Percentiles rank a stretch among this genome's conserved stretches.
Evolutionary conservation across 495 filamentous ascomycete species (phyloP).

Genomic region (Rostrohypoxylon terebratum): DNA sequence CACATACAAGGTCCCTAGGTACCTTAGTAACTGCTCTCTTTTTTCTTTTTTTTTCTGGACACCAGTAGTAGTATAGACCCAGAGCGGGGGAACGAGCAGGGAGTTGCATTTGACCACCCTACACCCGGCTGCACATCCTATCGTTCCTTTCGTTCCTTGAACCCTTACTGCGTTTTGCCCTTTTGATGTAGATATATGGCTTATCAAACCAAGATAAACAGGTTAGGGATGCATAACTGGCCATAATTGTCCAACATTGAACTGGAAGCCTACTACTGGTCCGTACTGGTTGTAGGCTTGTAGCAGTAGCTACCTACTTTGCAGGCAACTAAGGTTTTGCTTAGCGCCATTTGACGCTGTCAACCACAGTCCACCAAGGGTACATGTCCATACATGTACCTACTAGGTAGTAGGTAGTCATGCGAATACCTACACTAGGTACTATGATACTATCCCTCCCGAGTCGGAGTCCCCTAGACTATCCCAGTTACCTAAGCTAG

Average conservation of each 20-base stretch:
- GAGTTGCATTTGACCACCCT: slow-evolving; percentile 5
- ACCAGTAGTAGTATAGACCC: slow-evolving; percentile 2
- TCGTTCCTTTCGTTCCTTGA: slow-evolving; percentile 1
- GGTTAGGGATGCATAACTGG: not conserved
- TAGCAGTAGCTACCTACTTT: not conserved
- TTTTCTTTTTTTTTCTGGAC: not conserved
- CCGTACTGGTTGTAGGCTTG: no score
- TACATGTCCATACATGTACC: no score
- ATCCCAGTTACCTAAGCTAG: not conserved
- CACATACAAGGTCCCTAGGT: not conserved
- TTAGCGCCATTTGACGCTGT: slow-evolving; percentile 1
- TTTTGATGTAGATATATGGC: not conserved
- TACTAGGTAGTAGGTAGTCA: not conserved
- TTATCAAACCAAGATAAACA: slow-evolving; percentile 2
- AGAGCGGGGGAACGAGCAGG: slow-evolving; percentile 41
- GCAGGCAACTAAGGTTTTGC: not conserved
- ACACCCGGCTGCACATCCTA: slow-evolving; percentile 18
- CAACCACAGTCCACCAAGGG: not conserved
- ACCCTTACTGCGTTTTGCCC: not conserved
- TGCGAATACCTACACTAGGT: not conserved
- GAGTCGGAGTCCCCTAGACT: no score
- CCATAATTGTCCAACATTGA: no score
- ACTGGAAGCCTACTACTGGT: no score
- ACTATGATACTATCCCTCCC: not conserved
- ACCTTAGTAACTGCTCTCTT: not conserved